phyloP scores from a whole-genome alignment of 495 filamentous ascomycete species.

The Cercophora sp. region DNA sequence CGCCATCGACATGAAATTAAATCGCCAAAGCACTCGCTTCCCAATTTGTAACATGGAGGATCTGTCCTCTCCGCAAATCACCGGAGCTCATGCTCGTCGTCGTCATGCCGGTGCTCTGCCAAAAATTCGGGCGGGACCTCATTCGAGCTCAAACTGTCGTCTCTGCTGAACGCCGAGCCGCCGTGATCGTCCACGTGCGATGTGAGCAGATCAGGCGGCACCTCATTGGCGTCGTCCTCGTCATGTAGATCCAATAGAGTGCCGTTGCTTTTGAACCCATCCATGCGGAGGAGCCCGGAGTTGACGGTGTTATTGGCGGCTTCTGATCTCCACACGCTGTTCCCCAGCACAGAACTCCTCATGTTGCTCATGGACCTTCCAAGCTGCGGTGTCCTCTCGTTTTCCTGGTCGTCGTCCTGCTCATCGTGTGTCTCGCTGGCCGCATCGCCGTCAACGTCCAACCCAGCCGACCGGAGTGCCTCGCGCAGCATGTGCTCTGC shows the following conservation, averaged over 20 bases:
- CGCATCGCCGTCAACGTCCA: slow-evolving; percentile 11
- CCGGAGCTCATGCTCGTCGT: slow-evolving; percentile 9
- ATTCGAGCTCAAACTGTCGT: slow-evolving; percentile 32
- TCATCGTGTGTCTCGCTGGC: slow-evolving; percentile 8
- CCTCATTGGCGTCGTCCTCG: slow-evolving; percentile 32
- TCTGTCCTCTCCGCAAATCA: too few species aligned
- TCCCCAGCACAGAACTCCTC: background rate
- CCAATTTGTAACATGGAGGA: too few species aligned
- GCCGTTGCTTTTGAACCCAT: background rate
- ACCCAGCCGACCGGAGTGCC: slow-evolving; percentile 36
- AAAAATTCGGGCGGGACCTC: slow-evolving; percentile 41
- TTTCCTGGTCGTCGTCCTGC: slow-evolving; percentile 10
- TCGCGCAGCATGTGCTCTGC: slow-evolving; percentile 61
- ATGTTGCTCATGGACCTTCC: slow-evolving; percentile 14
- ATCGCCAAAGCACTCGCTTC: too few species aligned
- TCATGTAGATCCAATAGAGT: slow-evolving; percentile 38
- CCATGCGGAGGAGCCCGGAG: background rate
- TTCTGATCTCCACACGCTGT: too few species aligned
- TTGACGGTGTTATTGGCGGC: slow-evolving; percentile 2
- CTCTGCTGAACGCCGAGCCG: slow-evolving; percentile 13
- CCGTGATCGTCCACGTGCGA: background rate
- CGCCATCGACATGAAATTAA: too few species aligned
- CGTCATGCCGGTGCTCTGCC: slow-evolving; percentile 24
- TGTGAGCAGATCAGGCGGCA: slow-evolving; percentile 33
- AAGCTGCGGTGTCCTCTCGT: slow-evolving; percentile 15